A percentile compares a stretch with the other conserved stretches of the same genome.
Evolutionary conservation across 257 asterid species (phyloP).

Genomic region (Solanum bulbocastanum): DNA sequence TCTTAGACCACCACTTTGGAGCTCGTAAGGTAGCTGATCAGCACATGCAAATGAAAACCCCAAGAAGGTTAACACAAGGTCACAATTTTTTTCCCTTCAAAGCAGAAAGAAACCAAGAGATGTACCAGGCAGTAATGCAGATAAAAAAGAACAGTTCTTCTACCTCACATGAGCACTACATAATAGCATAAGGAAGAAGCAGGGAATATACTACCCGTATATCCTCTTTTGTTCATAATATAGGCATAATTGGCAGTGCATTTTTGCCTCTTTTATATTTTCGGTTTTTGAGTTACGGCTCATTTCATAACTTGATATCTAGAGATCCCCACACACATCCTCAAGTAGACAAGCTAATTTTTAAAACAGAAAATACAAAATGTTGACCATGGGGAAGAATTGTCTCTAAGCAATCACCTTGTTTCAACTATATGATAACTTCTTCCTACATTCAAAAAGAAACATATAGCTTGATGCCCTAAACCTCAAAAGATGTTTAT

Average conservation of each 20-base stretch:
- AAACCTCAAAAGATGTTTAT: background rate
- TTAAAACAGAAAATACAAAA: background rate
- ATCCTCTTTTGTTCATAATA: background rate
- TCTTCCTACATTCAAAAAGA: background rate
- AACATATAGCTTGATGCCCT: background rate
- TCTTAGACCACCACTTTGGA: slow-evolving; percentile 95
- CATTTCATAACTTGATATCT: background rate
- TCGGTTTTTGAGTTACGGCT: background rate
- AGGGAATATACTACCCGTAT: background rate
- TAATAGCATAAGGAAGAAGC: background rate
- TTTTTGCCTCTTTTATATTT: background rate
- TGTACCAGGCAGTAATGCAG: background rate
- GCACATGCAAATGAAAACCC: slow-evolving; percentile 2
- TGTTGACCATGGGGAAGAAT: background rate
- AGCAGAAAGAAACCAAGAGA: background rate
- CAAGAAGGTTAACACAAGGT: background rate
- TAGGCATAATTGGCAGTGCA: background rate
- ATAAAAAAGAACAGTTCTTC: background rate
- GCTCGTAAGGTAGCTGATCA: slow-evolving; percentile 75
- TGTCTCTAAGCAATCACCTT: background rate
- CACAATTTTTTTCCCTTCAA: background rate
- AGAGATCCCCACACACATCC: background rate
- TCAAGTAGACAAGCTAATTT: background rate
- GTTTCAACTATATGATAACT: background rate
- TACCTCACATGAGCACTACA: background rate